Conservation (phyloP, 1,284 basidiomycete species). For the Apiotrichum veenhuisii region DNA sequence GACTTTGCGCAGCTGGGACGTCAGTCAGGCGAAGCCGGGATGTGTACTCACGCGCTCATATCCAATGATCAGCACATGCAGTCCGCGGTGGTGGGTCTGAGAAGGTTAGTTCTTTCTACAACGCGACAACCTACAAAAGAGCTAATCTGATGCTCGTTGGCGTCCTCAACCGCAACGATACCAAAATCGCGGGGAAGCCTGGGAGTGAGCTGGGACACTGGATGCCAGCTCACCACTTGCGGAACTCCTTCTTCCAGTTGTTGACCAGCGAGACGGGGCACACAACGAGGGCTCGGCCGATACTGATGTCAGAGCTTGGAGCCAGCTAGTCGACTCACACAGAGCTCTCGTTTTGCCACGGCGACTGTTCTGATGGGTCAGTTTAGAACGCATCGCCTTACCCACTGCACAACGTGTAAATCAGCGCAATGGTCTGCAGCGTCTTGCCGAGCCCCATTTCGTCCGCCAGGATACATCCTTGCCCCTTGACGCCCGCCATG, state of each 20-base stretch:
- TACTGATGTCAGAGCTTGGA: slow-evolving; percentile 19
- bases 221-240: slow-evolving; percentile 66
- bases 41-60: slow-evolving; percentile 64
- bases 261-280: slow-evolving; percentile 91
- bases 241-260: slow-evolving; percentile 96
- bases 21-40: neutral
- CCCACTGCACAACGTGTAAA: slow-evolving; percentile 84
- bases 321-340: slow-evolving; percentile 36
- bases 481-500: slow-evolving; percentile 70
- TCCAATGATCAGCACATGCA: slow-evolving; percentile 84
- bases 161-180: slow-evolving; percentile 73
- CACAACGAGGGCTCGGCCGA: slow-evolving; percentile 81
- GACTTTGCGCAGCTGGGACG: slow-evolving; percentile 63
- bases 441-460: slow-evolving; percentile 97
- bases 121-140: slow-evolving; percentile 69
- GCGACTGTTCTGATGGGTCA: slow-evolving; percentile 62
- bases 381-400: slow-evolving; percentile 14
- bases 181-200: slow-evolving; percentile 36
- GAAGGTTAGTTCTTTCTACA: neutral
- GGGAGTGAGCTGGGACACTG: neutral
- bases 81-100: slow-evolving; percentile 58
- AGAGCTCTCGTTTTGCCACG: slow-evolving; percentile 61
- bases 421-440: slow-evolving; percentile 72
- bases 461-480: slow-evolving; percentile 94
- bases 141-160: slow-evolving; percentile 62